phyloP scores from a whole-genome alignment of 768 basidiomycete species.

The Phanerodontia chrysosporium region DNA sequence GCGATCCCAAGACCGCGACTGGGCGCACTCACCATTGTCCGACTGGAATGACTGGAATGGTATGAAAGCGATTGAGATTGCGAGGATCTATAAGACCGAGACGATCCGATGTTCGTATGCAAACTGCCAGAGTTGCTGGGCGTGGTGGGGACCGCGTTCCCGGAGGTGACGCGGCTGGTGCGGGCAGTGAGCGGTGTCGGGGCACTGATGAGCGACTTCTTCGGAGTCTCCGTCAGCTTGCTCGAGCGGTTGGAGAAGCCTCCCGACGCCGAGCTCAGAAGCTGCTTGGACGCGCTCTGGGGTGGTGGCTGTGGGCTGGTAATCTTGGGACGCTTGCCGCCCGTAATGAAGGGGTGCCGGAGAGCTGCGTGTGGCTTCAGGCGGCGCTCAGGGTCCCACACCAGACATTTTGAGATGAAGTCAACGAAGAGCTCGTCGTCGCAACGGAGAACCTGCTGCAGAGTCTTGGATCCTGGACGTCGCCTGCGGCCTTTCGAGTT shows the following conservation, averaged over 20 bases:
- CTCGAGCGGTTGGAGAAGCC: constrained; percentile 46
- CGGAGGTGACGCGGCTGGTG: constrained; percentile 50
- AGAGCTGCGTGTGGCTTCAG: constrained; percentile 91
- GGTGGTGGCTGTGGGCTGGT: constrained; percentile 35
- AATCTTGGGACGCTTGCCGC: constrained; percentile 50
- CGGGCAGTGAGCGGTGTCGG: constrained; percentile 86
- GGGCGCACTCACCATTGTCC: constrained; percentile 54
- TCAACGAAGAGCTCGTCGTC: constrained; percentile 96
- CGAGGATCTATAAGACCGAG: constrained; percentile 63
- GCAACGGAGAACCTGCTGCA: constrained; percentile 84
- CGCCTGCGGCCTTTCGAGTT: constrained; percentile 95
- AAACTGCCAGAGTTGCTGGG: constrained; percentile 44
- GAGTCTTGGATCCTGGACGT: constrained; percentile 85
- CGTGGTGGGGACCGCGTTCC: constrained; percentile 49
- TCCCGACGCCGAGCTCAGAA: constrained; percentile 51
- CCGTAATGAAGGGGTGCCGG: constrained; percentile 84
- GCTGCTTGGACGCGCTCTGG: constrained; percentile 46
- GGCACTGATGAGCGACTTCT: constrained; percentile 86
- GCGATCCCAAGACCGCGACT: neutral
- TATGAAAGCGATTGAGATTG: constrained; percentile 72
- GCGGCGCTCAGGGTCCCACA: constrained; percentile 96
- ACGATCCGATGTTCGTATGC: constrained; percentile 56
- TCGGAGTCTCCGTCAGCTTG: constrained; percentile 71
- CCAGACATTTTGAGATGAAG: constrained; percentile 94
- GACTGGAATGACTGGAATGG: constrained; percentile 71